Conservation (phyloP, 352 stramenopile species). For the Pythium utonaiense region DNA sequence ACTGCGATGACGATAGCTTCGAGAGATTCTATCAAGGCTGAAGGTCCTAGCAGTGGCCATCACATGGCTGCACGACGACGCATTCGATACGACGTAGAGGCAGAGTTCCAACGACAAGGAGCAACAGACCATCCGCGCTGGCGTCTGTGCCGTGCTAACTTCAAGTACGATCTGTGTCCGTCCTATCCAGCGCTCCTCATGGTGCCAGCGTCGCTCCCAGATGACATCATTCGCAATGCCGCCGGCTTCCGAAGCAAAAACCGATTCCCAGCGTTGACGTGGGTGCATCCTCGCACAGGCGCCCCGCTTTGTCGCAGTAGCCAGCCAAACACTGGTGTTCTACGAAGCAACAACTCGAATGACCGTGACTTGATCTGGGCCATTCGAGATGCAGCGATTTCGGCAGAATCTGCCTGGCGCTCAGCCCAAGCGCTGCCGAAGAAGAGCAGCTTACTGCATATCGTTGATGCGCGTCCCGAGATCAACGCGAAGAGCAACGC, state of each 20-base stretch:
- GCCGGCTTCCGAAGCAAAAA: constrained; percentile 74
- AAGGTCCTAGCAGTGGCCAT: constrained; percentile 8
- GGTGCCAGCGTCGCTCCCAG: constrained; percentile 53
- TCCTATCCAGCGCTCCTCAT: constrained; percentile 75
- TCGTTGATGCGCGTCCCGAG: constrained; percentile 88
- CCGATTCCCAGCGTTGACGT: constrained; percentile 85
- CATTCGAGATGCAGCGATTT: constrained; percentile 76
- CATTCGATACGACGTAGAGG: constrained; percentile 67
- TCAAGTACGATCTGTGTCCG: constrained; percentile 65
- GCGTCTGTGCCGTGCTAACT: constrained; percentile 57
- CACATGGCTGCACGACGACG: constrained; percentile 39
- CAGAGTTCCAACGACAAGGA: constrained; percentile 62
- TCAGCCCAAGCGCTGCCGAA: constrained; percentile 39
- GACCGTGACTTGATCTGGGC: constrained; percentile 91
- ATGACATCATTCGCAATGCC: constrained; percentile 67
- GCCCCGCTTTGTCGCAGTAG: constrained; percentile 91
- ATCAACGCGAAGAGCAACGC: constrained; percentile 91
- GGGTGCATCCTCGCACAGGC: constrained; percentile 86
- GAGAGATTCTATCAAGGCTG: constrained; percentile 5
- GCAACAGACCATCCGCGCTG: constrained; percentile 63
- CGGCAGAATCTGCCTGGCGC: constrained; percentile 34
- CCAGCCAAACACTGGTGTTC: constrained; percentile 94
- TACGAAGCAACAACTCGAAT: constrained; percentile 87
- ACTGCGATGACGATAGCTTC: constrained; percentile 12
- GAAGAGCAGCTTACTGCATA: constrained; percentile 75